Evolutionary conservation across 257 asterid genomes (phyloP).

Genomic region (Schizonepeta tenuifolia): DNA sequence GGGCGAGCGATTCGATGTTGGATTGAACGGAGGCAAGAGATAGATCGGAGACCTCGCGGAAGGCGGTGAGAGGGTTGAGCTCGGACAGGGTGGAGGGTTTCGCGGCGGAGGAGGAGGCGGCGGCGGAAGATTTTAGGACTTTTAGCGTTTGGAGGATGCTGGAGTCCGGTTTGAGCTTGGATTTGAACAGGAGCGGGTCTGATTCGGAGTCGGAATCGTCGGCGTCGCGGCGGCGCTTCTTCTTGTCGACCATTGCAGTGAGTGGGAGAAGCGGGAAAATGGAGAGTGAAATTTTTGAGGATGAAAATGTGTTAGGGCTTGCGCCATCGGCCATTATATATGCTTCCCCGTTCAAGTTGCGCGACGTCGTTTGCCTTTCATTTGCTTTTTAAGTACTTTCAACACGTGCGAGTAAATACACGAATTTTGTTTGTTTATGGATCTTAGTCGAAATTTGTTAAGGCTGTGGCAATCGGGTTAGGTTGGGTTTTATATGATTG

Average conservation of each 20-base stretch:
- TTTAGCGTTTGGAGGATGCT: slow-evolving; percentile 58
- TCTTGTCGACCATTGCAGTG: slow-evolving; percentile 65
- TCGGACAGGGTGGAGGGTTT: slow-evolving; percentile 65
- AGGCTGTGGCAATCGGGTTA: too few relatives aligned
- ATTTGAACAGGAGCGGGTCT: slow-evolving; percentile 58
- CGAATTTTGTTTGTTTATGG: too few relatives aligned
- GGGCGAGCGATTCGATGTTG: slow-evolving; percentile 60
- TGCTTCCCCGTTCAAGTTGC: neutral
- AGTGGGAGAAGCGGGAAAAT: slow-evolving; percentile 49
- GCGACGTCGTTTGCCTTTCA: slow-evolving; percentile 28
- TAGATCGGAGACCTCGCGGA: slow-evolving; percentile 80
- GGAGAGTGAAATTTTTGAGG: slow-evolving; percentile 15
- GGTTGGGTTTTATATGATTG: too few relatives aligned
- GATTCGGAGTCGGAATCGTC: slow-evolving; percentile 50
- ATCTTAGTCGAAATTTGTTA: too few relatives aligned
- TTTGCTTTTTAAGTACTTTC: too few relatives aligned
- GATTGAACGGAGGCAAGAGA: slow-evolving; percentile 72
- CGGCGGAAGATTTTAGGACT: slow-evolving; percentile 47
- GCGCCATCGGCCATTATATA: neutral
- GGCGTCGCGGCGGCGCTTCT: slow-evolving; percentile 70
- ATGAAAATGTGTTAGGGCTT: slow-evolving; percentile 30
- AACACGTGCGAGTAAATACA: too few relatives aligned
- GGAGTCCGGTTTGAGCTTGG: slow-evolving; percentile 67
- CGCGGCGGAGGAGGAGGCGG: slow-evolving; percentile 49
- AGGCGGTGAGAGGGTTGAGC: slow-evolving; percentile 68